Conservation (phyloP, 108 stramenopile genomes). For the Conticribra guillardii region DNA sequence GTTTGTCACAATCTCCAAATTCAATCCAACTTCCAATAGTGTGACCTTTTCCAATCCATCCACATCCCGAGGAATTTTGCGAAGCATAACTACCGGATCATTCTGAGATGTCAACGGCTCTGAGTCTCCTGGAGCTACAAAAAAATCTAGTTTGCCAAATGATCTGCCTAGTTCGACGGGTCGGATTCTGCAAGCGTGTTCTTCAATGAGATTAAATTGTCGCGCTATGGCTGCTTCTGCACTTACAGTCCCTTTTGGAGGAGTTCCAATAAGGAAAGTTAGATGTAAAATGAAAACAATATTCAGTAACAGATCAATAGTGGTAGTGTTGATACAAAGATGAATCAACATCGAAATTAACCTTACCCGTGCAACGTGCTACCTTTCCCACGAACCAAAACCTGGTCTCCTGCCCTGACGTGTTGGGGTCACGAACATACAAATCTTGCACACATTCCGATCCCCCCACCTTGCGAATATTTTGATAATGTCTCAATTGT, state of each 20-base stretch:
- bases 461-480: slow-evolving; percentile 45
- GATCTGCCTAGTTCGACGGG: slow-evolving; percentile 49
- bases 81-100: slow-evolving; percentile 30
- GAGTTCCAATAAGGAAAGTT: too few species aligned
- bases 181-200: slow-evolving; percentile 51
- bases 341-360: too few species aligned
- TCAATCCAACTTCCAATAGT: slow-evolving; percentile 48
- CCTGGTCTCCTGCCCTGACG: slow-evolving; percentile 11
- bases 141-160: slow-evolving; percentile 51
- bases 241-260: slow-evolving; percentile 36
- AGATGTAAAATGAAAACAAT: too few species aligned
- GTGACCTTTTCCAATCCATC: slow-evolving; percentile 34
- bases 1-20: slow-evolving; percentile 52
- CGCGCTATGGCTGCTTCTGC: slow-evolving; percentile 41
- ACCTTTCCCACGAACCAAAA: slow-evolving; percentile 60
- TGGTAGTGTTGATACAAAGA: too few species aligned
- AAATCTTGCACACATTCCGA: slow-evolving; percentile 45
- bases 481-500: slow-evolving; percentile 30
- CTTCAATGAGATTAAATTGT: slow-evolving; percentile 52
- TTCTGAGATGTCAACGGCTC: slow-evolving; percentile 35
- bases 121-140: slow-evolving; percentile 47
- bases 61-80: slow-evolving; percentile 27
- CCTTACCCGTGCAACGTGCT: slow-evolving; percentile 46
- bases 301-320: too few species aligned
- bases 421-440: slow-evolving; percentile 48